Evolutionary conservation across 108 stramenopile species (phyloP).

Genomic region (Fistulifera pelliculosa): DNA sequence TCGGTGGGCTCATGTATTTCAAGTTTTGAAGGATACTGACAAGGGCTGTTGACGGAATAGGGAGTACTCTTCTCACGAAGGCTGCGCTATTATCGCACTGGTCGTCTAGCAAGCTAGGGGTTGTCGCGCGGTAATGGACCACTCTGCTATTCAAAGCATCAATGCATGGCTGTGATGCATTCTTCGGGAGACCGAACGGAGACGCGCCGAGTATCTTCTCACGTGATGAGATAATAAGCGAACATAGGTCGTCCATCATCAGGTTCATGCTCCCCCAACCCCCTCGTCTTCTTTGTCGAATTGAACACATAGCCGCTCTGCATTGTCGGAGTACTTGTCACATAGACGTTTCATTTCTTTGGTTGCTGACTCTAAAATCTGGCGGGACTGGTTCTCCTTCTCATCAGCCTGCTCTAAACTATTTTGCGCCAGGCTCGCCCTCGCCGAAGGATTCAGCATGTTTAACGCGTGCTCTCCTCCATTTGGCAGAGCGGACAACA

Average conservation of each 20-base stretch:
- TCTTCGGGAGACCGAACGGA: no score
- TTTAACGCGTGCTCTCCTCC: constrained; percentile 71
- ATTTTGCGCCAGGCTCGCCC: constrained; percentile 34
- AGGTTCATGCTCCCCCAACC: constrained; percentile 34
- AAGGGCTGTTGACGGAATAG: no score
- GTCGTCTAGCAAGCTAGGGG: no score
- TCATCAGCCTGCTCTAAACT: constrained; percentile 43
- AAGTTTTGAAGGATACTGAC: no score
- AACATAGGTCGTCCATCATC: background rate
- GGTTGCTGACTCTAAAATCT: constrained; percentile 33
- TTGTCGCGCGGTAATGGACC: no score
- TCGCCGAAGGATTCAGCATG: constrained; percentile 47
- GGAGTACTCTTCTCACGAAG: no score
- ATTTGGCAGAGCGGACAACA: constrained; percentile 43
- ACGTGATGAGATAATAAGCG: background rate
- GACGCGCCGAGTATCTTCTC: background rate
- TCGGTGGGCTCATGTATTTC: no score
- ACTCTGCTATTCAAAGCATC: no score
- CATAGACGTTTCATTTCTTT: constrained; percentile 24
- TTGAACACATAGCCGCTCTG: constrained; percentile 27
- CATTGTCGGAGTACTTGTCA: constrained; percentile 24
- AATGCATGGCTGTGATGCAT: no score
- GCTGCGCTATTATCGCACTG: no score
- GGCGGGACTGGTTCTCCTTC: constrained; percentile 40
- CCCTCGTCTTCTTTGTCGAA: constrained; percentile 34